These are phyloP conservation scores for Penicillium herquei DNA, from an alignment of 495 filamentous ascomycete species.

Conservation along the genomic window DNA sequence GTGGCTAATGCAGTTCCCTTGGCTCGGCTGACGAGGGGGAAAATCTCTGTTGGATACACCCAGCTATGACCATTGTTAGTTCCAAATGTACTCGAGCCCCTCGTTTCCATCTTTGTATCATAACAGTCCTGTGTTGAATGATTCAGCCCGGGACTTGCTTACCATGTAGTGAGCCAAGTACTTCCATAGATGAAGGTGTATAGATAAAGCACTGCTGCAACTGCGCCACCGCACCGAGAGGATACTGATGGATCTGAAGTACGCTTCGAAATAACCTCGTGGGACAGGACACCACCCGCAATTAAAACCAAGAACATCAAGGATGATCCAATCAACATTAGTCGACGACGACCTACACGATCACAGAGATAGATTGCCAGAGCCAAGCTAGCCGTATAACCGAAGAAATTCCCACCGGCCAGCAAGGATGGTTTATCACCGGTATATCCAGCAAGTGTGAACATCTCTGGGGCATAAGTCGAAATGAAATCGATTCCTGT, in stretches of 20 bases:
- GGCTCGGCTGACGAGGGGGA: constrained; percentile 25
- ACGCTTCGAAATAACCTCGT: constrained; percentile 9
- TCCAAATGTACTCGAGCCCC: too few species aligned
- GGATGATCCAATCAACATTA: constrained; percentile 18
- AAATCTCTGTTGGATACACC: constrained; percentile 22
- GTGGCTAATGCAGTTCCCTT: constrained; percentile 47
- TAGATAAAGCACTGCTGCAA: constrained; percentile 43
- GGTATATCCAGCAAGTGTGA: constrained; percentile 29
- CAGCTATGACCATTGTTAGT: constrained; percentile 21
- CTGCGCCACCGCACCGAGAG: constrained; percentile 26
- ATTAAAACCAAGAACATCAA: constrained; percentile 19
- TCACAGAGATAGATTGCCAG: constrained; percentile 32
- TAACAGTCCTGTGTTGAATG: not conserved
- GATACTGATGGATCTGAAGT: constrained; percentile 7
- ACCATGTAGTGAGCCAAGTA: constrained; percentile 47
- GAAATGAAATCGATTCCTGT: constrained; percentile 41
- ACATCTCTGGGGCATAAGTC: constrained; percentile 30
- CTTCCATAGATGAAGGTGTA: constrained; percentile 47
- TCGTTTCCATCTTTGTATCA: too few species aligned
- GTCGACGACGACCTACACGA: constrained; percentile 16
- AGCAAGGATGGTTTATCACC: constrained; percentile 39
- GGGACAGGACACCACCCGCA: constrained; percentile 17
- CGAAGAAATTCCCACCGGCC: constrained; percentile 47
- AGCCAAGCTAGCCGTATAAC: constrained; percentile 43
- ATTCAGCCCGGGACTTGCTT: constrained; percentile 4